Base-by-base conservation (phyloP, 2,329 filamentous ascomycete species). In the Xylaria multiplex region DNA sequence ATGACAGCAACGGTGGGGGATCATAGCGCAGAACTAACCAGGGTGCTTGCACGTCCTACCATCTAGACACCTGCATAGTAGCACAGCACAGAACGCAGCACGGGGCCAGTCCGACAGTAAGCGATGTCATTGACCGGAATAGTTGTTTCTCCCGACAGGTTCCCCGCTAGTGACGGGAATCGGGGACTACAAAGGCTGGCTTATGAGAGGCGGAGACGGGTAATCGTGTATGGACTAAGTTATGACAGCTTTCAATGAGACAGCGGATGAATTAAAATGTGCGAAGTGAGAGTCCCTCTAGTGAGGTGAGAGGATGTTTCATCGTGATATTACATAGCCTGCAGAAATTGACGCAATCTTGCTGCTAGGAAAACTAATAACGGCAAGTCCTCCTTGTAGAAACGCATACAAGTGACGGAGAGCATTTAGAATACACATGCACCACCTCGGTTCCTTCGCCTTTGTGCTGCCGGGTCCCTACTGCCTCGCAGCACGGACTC, bases 401-500 rank as follows among this genome's bases (percentile, higher is more conserved):
- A 48, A 59, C 30, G 45, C 45, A 57, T 55, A 45, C 22, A 6
- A 49, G 27, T 5, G 46, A 35, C 22, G n/a, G 43, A 50, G 55
- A 35, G 27, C 40, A 37, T 52, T 56, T 46, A 45, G 52, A 40
- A 43, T 37, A 59, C 32, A 59, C 24, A 62, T 55, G 54, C 50
- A 59, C 43, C 6, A 66, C 55, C 35, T 64, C 59, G 59, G 54
- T 42, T 16, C 35, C 49, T n/a, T 43, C 49, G 59, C 59, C 48
- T 55, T 40, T 43, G 49, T 59, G 59, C 64, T 59, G 49, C 35
- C 22, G 49, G 37, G 27, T 19, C 24, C 46, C 59, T 60, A 32
- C 13, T 59, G 40, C 35, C 22, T 56, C 43, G 22, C 16, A 16
- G 42, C 30, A 50, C 49, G 32, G 49, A 27, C 40, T 54, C 43